A percentile compares a stretch with the other conserved stretches of the same genome.
Evolutionary conservation across 371 early-diverging fungal species (phyloP).

Genomic region (Rhizopus stolonifer): DNA sequence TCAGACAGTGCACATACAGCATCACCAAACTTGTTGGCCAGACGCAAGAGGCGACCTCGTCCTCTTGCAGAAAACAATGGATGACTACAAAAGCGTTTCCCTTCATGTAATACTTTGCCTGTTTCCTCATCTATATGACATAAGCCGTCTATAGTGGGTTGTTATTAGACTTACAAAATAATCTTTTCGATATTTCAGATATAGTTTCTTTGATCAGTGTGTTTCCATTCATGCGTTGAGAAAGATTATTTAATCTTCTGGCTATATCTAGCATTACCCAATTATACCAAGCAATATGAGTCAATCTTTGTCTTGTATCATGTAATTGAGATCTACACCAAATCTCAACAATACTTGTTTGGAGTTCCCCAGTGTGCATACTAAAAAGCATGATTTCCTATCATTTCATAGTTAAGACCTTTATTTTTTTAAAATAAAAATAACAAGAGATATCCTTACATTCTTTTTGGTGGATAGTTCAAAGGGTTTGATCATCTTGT

Average conservation of each 20-base stretch:
- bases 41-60: neutral
- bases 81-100: neutral
- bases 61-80: neutral
- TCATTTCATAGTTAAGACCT: neutral
- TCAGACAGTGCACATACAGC: conserved; percentile 3
- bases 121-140: too few species aligned
- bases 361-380: neutral
- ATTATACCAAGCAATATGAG: conserved; percentile 1
- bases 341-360: conserved; percentile 2
- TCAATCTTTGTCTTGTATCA: neutral
- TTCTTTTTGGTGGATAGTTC: neutral
- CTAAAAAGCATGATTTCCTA: neutral
- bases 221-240: neutral
- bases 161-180: conserved; percentile 1
- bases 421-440: too few species aligned
- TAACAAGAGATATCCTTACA: too few species aligned
- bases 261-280: conserved; percentile 4
- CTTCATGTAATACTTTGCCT: too few species aligned
- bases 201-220: neutral
- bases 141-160: neutral
- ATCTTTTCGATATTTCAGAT: neutral
- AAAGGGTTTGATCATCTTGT: conserved; percentile 1
- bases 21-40: conserved; percentile 2
- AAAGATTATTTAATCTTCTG: neutral
- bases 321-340: conserved; percentile 1